These are phyloP conservation scores for Solanum tacnaense DNA, from an alignment of 257 asterid genomes.

Conservation along the genomic window DNA sequence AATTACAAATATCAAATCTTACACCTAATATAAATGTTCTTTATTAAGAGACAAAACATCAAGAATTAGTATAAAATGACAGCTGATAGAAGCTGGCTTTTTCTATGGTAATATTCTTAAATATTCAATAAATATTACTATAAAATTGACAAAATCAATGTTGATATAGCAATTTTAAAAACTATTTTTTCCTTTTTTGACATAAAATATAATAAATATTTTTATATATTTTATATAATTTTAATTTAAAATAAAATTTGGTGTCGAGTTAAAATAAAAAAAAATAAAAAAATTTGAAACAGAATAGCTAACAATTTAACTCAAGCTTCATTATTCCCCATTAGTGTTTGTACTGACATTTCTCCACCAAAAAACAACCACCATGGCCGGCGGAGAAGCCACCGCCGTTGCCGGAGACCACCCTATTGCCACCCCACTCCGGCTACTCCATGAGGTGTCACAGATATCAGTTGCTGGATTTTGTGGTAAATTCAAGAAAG, in stretches of 20 bases:
- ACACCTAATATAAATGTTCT: not conserved
- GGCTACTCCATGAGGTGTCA: conserved; percentile 46
- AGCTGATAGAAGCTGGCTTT: not conserved
- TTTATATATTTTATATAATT: too few relatives aligned
- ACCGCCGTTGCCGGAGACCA: conserved; percentile 18
- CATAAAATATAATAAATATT: too few relatives aligned
- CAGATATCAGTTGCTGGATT: conserved; percentile 64
- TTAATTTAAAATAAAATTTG: too few relatives aligned
- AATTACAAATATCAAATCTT: not conserved
- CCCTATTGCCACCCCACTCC: conserved; percentile 24
- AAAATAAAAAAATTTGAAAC: too few relatives aligned
- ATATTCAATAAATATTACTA: not conserved
- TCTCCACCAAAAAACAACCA: conserved; percentile 5
- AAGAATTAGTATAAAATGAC: not conserved
- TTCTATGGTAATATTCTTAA: not conserved
- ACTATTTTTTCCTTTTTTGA: too few relatives aligned
- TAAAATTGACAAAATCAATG: not conserved
- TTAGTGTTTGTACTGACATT: conserved; percentile 10
- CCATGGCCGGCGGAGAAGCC: conserved; percentile 53
- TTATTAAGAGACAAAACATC: not conserved
- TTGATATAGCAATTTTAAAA: not conserved
- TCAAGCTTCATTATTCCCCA: not conserved
- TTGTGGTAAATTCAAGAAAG: conserved; percentile 71
- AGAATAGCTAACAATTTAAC: not conserved
- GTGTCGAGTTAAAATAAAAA: too few relatives aligned